These are phyloP conservation scores for Trichoderma sp. DNA, from an alignment of 2,329 filamentous ascomycete genomes.

Conservation along the genomic window DNA sequence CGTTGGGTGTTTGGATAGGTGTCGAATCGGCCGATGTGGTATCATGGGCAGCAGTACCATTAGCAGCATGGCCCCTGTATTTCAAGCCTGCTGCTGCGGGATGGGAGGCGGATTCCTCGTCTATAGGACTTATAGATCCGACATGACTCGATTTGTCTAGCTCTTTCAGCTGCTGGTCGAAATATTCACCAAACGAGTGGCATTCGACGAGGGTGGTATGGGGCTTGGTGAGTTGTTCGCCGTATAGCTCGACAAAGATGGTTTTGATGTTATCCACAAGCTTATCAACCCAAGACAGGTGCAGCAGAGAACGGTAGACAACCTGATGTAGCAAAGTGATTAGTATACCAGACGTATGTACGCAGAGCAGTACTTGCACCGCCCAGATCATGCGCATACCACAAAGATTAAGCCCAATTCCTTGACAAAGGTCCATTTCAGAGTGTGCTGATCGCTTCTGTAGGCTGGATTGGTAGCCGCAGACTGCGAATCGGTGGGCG, in stretches of 20 bases:
- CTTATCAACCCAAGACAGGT: constrained; percentile 95
- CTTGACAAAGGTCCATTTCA: constrained; percentile 92
- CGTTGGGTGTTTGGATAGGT: constrained; percentile 67
- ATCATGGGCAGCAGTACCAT: constrained; percentile 32
- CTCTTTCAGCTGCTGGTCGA: constrained; percentile 86
- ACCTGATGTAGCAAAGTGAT: constrained; percentile 55
- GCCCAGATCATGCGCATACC: constrained; percentile 44
- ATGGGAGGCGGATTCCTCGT: constrained; percentile 36
- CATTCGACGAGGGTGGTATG: constrained; percentile 78
- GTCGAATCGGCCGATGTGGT: constrained; percentile 64
- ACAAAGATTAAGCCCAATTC: constrained; percentile 95
- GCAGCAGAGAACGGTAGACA: constrained; percentile 92
- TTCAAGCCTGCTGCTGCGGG: constrained; percentile 40
- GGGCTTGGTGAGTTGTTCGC: constrained; percentile 77
- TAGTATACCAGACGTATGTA: constrained; percentile 21
- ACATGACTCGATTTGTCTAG: constrained; percentile 58
- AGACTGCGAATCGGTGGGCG: constrained; percentile 58
- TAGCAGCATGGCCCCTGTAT: constrained; percentile 39
- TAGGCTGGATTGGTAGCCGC: constrained; percentile 70
- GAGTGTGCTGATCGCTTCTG: constrained; percentile 86
- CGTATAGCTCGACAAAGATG: constrained; percentile 88
- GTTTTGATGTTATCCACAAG: constrained; percentile 92
- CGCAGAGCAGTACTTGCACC: constrained; percentile 16
- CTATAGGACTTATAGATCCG: constrained; percentile 10
- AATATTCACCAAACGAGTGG: constrained; percentile 82